Base-by-base conservation (phyloP, 1,284 basidiomycete species). In the Tranzscheliella williamsii region DNA sequence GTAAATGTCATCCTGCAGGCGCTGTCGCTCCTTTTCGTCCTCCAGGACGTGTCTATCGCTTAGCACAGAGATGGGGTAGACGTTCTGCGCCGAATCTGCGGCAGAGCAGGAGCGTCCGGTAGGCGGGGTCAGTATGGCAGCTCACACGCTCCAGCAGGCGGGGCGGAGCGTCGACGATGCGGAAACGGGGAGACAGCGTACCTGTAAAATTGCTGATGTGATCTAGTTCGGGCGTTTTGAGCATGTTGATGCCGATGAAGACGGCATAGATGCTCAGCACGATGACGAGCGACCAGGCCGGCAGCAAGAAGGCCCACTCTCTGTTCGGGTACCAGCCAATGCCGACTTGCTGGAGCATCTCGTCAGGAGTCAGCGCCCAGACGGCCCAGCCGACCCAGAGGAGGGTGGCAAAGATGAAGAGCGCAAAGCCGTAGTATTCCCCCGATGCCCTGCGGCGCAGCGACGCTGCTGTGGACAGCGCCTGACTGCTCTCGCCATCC, bases 251-350 rank as follows among this genome's bases (percentile, higher is more conserved):
- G 12, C 52, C 56, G 13, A 70, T 55, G 13, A 69, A 70, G 24
- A 45, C 57, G 16, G 53, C 62, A 39, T 70, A 70, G 20, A 50
- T 38, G 20, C 53, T 54, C 13, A 70, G 45, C n/a, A 70, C 57
- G 7, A 49, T 52, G 24, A 70, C 46, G n/a, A 65, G 30, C 6
- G 61, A 62, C 64, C 65, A 70, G 4, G 68, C 65, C 1, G 68
- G 68, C 16, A 70, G 23, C 20, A 70, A 37, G 17, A 58, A 70
- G 4, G 68, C 68, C 68, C 68, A 70, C 15, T 70, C 68, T 20
- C 68, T 53, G 18, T 63, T 70, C 9, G 68, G 68, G 31, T 70
- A 70, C 65, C 65, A 70, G 2, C 54, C 62, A n/a, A 70, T 55
- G 16, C 68, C 66, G 3, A 70, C 17, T 17, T 37, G 38, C 31